Conservation (phyloP, 2,329 filamentous ascomycete species). For the Trichoderma arundinaceum region DNA sequence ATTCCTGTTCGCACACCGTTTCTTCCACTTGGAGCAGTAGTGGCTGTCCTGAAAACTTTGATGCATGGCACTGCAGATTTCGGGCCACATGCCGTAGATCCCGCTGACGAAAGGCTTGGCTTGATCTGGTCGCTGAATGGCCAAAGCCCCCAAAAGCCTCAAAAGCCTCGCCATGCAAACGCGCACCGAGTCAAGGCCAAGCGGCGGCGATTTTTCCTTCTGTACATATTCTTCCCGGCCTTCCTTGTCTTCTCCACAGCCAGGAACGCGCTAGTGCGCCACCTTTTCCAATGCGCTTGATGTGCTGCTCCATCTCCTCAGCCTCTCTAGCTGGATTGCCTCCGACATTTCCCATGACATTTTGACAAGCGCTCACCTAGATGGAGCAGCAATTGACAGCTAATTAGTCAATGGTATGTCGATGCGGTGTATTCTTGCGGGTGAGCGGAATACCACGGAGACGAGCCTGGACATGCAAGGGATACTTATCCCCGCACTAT, state of each 20-base stretch:
- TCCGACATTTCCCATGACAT: constrained; percentile 29
- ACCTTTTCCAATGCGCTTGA: constrained; percentile 3
- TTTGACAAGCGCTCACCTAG: constrained; percentile 5
- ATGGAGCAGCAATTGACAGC: constrained; percentile 12
- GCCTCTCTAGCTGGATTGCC: constrained; percentile 2
- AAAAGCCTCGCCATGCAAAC: constrained; percentile 6
- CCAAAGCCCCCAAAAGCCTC: constrained; percentile 4
- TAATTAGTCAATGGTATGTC: constrained; percentile 9
- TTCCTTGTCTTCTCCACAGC: constrained; percentile 26
- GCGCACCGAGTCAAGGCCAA: constrained; percentile 12
- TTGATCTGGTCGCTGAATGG: constrained; percentile 16
- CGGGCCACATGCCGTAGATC: constrained; percentile 23
- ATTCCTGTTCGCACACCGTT: background rate
- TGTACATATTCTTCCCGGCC: constrained; percentile 21
- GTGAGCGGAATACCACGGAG: constrained; percentile 11
- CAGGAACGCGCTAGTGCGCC: constrained; percentile 18
- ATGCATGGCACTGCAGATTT: constrained; percentile 16
- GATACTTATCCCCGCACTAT: constrained; percentile 20
- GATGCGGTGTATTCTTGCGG: constrained; percentile 10
- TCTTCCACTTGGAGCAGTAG: constrained; percentile 6
- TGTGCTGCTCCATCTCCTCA: constrained; percentile 16
- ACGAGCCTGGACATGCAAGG: background rate
- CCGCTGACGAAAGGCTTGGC: constrained; percentile 27
- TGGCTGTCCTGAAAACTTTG: constrained; percentile 19
- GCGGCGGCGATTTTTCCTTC: constrained; percentile 27